Percentiles rank a stretch among this genome's conserved stretches.
Conservation (phyloP, 1,284 basidiomycete species). For the Tylopilus sp. region DNA sequence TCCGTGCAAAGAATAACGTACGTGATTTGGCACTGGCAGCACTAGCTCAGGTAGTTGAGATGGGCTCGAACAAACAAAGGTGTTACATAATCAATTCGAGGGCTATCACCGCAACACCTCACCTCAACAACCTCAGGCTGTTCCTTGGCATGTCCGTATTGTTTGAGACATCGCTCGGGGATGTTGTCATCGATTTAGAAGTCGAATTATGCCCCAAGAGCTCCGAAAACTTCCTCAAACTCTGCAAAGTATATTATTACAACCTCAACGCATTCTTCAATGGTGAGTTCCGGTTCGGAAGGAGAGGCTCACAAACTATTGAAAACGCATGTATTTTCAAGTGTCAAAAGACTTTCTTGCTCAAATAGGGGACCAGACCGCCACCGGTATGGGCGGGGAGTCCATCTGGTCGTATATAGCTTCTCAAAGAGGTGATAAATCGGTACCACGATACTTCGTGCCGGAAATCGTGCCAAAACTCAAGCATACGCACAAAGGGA, state of each 20-base stretch:
- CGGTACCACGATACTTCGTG: constrained; percentile 70
- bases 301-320: constrained; percentile 5
- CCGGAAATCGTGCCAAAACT: constrained; percentile 77
- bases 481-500: constrained; percentile 84
- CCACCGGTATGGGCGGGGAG: constrained; percentile 89
- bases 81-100: no score
- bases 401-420: constrained; percentile 74
- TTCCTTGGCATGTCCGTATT: constrained; percentile 98
- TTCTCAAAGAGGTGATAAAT: constrained; percentile 40
- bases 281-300: constrained; percentile 47
- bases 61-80: no score
- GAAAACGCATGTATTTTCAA: constrained; percentile 8
- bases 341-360: constrained; percentile 97
- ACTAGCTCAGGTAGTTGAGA: no score
- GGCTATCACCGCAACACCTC: no score
- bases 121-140: no score
- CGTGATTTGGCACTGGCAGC: no score
- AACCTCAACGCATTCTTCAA: constrained; percentile 96
- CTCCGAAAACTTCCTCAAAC: constrained; percentile 93
- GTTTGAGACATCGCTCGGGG: constrained; percentile 92
- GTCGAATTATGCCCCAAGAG: constrained; percentile 86
- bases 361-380: constrained; percentile 92
- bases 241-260: constrained; percentile 96
- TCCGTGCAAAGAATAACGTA: no score
- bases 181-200: constrained; percentile 94